Evolutionary conservation across 1,284 basidiomycete genomes (phyloP).

Genomic region (Boletus mariae): DNA sequence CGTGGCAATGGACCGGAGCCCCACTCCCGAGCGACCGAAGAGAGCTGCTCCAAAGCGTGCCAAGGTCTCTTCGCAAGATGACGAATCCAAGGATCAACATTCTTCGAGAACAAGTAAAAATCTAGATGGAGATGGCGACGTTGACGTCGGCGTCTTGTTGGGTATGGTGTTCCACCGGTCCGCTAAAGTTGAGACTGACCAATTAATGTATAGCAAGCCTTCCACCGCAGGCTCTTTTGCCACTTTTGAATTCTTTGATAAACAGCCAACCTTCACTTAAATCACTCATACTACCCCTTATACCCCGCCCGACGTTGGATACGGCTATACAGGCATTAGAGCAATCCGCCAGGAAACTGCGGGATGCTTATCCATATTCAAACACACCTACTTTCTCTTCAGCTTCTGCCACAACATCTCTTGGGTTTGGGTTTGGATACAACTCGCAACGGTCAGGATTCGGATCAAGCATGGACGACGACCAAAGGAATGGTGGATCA

Average conservation of each 20-base stretch:
- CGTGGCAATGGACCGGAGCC: slow-evolving; percentile 75
- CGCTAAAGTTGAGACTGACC: slow-evolving; percentile 13
- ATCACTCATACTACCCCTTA: slow-evolving; percentile 62
- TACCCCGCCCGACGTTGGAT: slow-evolving; percentile 74
- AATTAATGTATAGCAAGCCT: slow-evolving; percentile 51
- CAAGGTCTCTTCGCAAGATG: slow-evolving; percentile 42
- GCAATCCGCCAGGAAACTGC: slow-evolving; percentile 64
- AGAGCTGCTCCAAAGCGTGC: slow-evolving; percentile 64
- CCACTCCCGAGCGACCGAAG: slow-evolving; percentile 71
- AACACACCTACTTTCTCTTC: slow-evolving; percentile 41
- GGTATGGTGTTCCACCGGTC: slow-evolving; percentile 43
- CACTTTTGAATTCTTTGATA: slow-evolving; percentile 64
- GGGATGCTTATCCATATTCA: slow-evolving; percentile 79
- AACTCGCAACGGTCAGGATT: slow-evolving; percentile 23
- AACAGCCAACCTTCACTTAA: slow-evolving; percentile 65
- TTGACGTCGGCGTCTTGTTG: slow-evolving; percentile 75
- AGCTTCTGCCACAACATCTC: slow-evolving; percentile 32
- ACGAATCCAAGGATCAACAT: slow-evolving; percentile 40
- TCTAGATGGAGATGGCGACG: slow-evolving; percentile 40
- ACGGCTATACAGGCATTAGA: slow-evolving; percentile 66
- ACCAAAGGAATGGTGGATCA: slow-evolving; percentile 18
- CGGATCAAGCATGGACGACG: slow-evolving; percentile 25
- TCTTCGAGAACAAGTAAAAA: slow-evolving; percentile 46
- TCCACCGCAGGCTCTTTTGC: slow-evolving; percentile 68
- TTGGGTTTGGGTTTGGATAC: slow-evolving; percentile 49